phyloP scores from a whole-genome alignment of 169 alveolate species.

The Pseudocohnilembus persalinus region DNA sequence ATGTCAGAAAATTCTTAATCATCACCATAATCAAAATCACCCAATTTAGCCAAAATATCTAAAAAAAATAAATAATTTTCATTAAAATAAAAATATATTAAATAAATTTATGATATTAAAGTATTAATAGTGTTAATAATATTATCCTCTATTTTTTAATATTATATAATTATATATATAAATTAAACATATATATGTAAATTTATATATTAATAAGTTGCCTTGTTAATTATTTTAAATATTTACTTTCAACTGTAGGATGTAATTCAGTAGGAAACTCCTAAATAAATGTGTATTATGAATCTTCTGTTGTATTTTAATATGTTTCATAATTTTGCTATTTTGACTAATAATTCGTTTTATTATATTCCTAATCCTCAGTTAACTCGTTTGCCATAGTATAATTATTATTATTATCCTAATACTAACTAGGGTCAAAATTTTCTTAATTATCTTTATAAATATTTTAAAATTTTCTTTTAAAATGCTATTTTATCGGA shows the following conservation, averaged over 20 bases:
- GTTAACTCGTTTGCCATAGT: background rate
- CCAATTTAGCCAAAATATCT: background rate
- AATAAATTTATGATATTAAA: background rate
- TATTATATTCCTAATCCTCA: background rate
- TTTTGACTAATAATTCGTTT: background rate
- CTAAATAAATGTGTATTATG: too few relatives aligned
- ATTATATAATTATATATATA: too few relatives aligned
- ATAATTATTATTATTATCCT: background rate
- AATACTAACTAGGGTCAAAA: background rate
- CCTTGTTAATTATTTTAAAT: too few relatives aligned
- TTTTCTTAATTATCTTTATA: background rate
- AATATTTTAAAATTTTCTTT: background rate
- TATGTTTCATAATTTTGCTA: too few relatives aligned
- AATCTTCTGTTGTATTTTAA: background rate
- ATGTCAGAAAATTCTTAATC: background rate
- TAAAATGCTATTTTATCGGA: background rate
- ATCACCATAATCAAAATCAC: background rate
- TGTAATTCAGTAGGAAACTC: background rate
- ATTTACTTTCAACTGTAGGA: background rate
- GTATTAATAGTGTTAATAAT: too few relatives aligned
- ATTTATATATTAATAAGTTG: too few relatives aligned
- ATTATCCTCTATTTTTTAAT: too few relatives aligned
- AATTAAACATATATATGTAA: too few relatives aligned
- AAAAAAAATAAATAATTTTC: too few relatives aligned
- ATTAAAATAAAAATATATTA: too few relatives aligned